Base-by-base conservation (phyloP, 805 yeast species). In the Vanderwaltozyma verrucispora region DNA sequence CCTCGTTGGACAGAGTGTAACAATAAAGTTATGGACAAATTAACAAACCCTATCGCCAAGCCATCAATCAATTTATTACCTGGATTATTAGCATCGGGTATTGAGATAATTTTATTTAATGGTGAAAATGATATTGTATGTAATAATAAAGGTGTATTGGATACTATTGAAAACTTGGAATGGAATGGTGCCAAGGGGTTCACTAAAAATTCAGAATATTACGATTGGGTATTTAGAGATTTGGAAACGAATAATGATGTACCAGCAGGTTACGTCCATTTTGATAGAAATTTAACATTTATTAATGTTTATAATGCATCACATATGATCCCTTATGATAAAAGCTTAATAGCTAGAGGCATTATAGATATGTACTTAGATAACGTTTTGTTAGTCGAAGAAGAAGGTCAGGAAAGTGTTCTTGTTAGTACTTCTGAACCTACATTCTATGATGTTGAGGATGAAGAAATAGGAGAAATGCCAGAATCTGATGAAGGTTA, bases 271-370 rank as follows among this genome's bases (percentile, higher is more conserved):
- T 41, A 49, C 16, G 56, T 69, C 31, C 59, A 56, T 71, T 75
- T 42, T 48, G 88, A 77, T 33, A 68, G 84, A 44, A 84, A 85
- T 51, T 64, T 89, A 50, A 80, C 95, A 0, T 81, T 80, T 54
- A 75, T 83, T 24, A 74, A 75, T 40, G 74, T 89, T 2, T 73
- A 62, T 54, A 74, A 84, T 48, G 75, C 95, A 0, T 80, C 95
- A 3, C 97, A 92, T 54, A 89, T 92, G 97, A 92, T 87, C 19
- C 95, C 97, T 1, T 79, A 73, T 46, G 96, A 88, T 55, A 62
- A 74, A 36, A 82, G 92, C 2, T 74, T 69, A 32, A 68, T 72
- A 20, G 72, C 88, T 7, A 68, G 87, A 46, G 85, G 86, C 14
- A 60, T 88, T 42, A 62, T 87, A 29, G 87, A 85, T 37, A 55